Base-by-base conservation (phyloP, 2,329 filamentous ascomycete genomes). In the Monosporascus sp. region DNA sequence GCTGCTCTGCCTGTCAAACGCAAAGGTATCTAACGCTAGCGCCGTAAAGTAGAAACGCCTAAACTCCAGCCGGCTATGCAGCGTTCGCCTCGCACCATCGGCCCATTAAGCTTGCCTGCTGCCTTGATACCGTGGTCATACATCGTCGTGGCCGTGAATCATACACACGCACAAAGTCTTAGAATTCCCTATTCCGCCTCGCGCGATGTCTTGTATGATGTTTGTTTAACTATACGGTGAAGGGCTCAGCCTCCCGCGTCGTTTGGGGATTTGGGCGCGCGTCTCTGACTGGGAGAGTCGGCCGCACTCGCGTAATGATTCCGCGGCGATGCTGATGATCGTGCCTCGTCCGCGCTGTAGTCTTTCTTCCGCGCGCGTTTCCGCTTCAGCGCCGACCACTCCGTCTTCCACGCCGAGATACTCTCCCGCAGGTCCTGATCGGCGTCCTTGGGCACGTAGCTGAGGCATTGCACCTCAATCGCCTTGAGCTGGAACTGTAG, bases 401-500 rank as follows among this genome's bases (percentile, higher is more conserved):
- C 82, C 34, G 77, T 67, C 66, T 84, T 85, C 79, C 83, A 86
- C 57, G 76, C 76, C 54, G 75, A 70, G 57, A 86, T 84, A 65
- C 80, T 82, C 56, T 78, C 74, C 55, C 77, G 72, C 36, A 86
- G 75, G 54, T 84, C 82, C 27, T 74, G 71, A 64, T 84, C 80
- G 2, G 74, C 73, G 53, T 76, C 74, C 44, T 72, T 66, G 5
- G 78, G 71, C n/a, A 77, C 66, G 54, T 75, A 72, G 56, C 67
- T 65, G 37, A 72, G 72, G 63, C 78, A 77, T 59, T 83, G 80
- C 18, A 83, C 77, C 70, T 86, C 82, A 59, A 86, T 77, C 22
- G 79, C 81, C 58, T 83, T 81, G 56, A 85, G 74, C 62, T 81
- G 79, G 55, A 88, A 80, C 53, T 82, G 79, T 42, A 84, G 74